phyloP scores from a whole-genome alignment of 306 rosid genomes.

The Lathyrus tuberosus region DNA sequence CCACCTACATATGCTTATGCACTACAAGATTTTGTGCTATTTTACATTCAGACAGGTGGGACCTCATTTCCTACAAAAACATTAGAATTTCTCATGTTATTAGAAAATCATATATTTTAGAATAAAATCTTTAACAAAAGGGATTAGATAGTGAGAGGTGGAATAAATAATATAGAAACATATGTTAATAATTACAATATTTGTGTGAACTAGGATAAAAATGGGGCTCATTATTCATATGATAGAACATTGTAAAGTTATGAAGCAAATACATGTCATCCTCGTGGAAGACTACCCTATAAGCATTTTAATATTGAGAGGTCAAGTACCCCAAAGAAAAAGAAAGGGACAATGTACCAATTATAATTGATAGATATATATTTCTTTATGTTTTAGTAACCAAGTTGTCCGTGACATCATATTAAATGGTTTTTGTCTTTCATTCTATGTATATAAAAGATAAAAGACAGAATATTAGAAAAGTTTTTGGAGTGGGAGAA shows the following conservation, averaged over 20 bases:
- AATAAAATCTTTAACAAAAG: constrained; percentile 21
- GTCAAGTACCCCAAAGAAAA: background rate
- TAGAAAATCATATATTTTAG: constrained; percentile 23
- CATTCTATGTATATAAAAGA: background rate
- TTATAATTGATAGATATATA: background rate
- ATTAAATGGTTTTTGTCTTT: background rate
- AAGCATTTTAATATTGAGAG: constrained; percentile 10
- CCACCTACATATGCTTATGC: constrained; percentile 52
- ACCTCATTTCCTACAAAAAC: constrained; percentile 35
- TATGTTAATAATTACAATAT: background rate
- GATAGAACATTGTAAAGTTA: background rate
- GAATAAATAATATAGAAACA: constrained; percentile 29
- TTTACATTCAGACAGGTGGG: constrained; percentile 51
- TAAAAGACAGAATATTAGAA: too few relatives aligned
- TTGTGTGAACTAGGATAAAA: constrained; percentile 20
- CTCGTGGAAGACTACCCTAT: background rate
- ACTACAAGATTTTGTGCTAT: constrained; percentile 54
- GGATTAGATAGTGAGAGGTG: background rate
- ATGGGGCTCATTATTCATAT: constrained; percentile 44
- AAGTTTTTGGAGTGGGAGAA: too few relatives aligned
- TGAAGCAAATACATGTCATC: background rate
- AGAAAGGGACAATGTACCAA: background rate
- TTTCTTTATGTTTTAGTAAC: background rate
- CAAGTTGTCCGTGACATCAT: background rate
- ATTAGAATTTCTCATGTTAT: constrained; percentile 33